phyloP scores from a whole-genome alignment of 495 filamentous ascomycete genomes.

The Apiosordaria backusii region DNA sequence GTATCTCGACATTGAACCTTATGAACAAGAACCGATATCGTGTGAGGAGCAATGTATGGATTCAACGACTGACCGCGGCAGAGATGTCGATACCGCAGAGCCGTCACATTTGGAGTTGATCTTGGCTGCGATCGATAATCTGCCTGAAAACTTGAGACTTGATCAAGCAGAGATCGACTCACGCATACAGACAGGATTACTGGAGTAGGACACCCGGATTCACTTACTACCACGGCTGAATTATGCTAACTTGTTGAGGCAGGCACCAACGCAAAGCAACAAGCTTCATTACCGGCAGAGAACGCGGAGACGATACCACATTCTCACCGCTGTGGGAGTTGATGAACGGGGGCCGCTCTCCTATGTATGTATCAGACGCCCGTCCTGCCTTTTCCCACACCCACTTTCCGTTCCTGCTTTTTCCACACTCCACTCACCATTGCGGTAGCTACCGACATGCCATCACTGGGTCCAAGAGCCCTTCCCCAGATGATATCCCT shows the following conservation, averaged over 20 bases:
- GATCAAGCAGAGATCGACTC: background rate
- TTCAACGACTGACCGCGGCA: background rate
- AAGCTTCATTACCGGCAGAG: background rate
- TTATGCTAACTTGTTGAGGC: background rate
- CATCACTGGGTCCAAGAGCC: constrained; percentile 13
- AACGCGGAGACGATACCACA: background rate
- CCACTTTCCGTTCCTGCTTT: background rate
- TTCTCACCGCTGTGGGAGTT: background rate
- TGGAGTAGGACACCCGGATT: background rate
- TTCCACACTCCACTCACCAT: background rate
- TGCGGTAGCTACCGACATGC: constrained; percentile 2
- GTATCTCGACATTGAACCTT: background rate
- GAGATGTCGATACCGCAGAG: background rate
- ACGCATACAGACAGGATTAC: background rate
- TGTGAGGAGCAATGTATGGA: background rate
- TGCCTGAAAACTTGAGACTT: background rate
- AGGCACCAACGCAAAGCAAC: background rate
- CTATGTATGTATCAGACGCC: background rate
- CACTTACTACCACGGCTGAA: background rate
- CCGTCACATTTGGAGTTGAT: background rate
- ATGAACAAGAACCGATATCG: background rate
- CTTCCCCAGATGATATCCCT: background rate
- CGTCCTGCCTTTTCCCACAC: too few relatives aligned
- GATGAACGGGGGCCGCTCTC: background rate
- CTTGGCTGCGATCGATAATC: background rate